A percentile compares a stretch with the other conserved stretches of the same genome.
phyloP scores from a whole-genome alignment of 2,329 filamentous ascomycete genomes.

The Diaporthe ilicicola region DNA sequence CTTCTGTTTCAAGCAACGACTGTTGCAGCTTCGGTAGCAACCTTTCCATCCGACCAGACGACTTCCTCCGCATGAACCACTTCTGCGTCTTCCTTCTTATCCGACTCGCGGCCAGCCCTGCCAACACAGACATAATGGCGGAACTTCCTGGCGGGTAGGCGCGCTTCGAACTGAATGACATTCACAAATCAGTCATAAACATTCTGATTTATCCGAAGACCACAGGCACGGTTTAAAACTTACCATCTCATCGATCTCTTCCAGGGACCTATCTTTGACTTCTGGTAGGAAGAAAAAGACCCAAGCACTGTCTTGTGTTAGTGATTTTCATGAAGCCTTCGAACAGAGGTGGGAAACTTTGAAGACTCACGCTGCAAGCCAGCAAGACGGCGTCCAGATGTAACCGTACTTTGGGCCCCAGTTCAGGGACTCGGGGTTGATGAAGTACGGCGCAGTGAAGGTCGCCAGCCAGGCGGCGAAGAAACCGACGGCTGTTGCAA shows the following conservation, averaged over 20 bases:
- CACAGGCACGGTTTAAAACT: background rate
- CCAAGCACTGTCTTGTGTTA: constrained; percentile 39
- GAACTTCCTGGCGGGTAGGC: constrained; percentile 53
- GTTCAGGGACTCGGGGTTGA: constrained; percentile 60
- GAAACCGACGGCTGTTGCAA: constrained; percentile 62
- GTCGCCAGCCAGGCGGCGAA: constrained; percentile 65
- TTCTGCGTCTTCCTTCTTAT: constrained; percentile 31
- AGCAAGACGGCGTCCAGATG: constrained; percentile 57
- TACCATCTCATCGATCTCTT: constrained; percentile 65
- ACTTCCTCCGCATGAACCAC: constrained; percentile 31
- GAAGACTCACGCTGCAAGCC: constrained; percentile 41
- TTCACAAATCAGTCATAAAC: background rate
- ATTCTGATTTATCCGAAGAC: background rate
- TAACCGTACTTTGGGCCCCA: constrained; percentile 68
- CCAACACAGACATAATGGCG: constrained; percentile 45
- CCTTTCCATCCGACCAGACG: constrained; percentile 26
- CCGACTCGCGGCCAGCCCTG: constrained; percentile 1
- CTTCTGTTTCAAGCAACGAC: constrained; percentile 3
- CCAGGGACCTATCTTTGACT: constrained; percentile 60
- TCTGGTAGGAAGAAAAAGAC: constrained; percentile 62
- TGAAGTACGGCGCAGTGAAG: constrained; percentile 68
- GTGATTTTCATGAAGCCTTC: background rate
- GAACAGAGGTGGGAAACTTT: no score
- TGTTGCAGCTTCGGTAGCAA: constrained; percentile 17
- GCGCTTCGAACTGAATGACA: constrained; percentile 43